phyloP scores from a whole-genome alignment of 441 rosid species.

The Arabidopsis hybrid region DNA sequence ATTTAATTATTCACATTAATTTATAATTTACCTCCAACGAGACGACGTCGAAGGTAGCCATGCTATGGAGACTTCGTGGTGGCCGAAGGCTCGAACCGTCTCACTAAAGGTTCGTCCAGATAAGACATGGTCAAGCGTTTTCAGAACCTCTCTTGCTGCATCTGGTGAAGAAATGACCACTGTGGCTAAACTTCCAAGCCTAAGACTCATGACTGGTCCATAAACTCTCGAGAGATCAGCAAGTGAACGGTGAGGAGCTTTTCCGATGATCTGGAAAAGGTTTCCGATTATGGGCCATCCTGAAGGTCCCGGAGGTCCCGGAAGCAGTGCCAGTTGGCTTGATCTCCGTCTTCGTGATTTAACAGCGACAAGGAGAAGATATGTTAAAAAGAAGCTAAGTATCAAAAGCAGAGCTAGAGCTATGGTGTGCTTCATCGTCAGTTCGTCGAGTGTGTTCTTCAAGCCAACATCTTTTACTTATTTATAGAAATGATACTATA shows the following conservation, averaged over 20 bases:
- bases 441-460: slow-evolving; percentile 8
- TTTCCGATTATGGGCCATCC: slow-evolving; percentile 58
- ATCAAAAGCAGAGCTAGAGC: slow-evolving; percentile 24
- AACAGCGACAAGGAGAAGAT: slow-evolving; percentile 40
- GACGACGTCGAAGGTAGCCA: slow-evolving; percentile 31
- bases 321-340: not conserved
- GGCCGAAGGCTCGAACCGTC: slow-evolving; percentile 23
- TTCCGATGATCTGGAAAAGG: slow-evolving; percentile 53
- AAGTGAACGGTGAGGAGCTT: slow-evolving; percentile 49
- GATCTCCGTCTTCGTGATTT: slow-evolving; percentile 22
- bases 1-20: not conserved
- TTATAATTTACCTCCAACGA: slow-evolving; percentile 32
- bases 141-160: slow-evolving; percentile 50
- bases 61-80: slow-evolving; percentile 32
- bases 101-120: slow-evolving; percentile 17
- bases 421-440: slow-evolving; percentile 1
- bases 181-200: slow-evolving; percentile 45
- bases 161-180: slow-evolving; percentile 48
- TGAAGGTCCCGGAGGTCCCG: slow-evolving; percentile 48
- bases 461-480: slow-evolving; percentile 4
- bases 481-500: not conserved
- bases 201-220: slow-evolving; percentile 54
- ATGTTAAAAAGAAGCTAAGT: slow-evolving; percentile 28
- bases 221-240: slow-evolving; percentile 48
- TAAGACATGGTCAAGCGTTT: slow-evolving; percentile 46